A percentile compares a stretch with the other conserved stretches of the same genome.
These are phyloP conservation scores for Elaeis guineensis DNA, from an alignment of 176 grass and related monocot species.

Conservation along the genomic window DNA sequence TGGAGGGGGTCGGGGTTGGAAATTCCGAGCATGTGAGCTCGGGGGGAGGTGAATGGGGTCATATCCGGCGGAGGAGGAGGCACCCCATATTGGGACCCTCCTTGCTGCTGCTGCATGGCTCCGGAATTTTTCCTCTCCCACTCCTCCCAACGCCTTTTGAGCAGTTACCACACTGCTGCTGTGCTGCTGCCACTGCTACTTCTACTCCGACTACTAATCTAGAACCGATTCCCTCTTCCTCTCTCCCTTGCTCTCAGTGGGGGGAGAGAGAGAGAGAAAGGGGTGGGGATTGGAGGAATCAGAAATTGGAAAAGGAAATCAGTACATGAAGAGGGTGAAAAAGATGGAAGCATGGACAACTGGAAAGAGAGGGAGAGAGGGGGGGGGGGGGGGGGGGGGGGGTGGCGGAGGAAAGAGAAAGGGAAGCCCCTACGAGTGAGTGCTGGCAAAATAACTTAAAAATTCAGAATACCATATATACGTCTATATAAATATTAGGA, in stretches of 20 bases:
- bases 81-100: constrained; percentile 30
- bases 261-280: constrained; percentile 16
- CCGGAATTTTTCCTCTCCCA: no score
- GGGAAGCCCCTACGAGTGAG: neutral
- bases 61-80: constrained; percentile 39
- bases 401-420: constrained; percentile 16
- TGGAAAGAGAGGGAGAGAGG: constrained; percentile 30
- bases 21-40: no score
- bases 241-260: constrained; percentile 3
- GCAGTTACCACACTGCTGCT: no score
- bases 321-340: constrained; percentile 56
- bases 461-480: no score
- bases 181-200: constrained; percentile 31
- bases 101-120: constrained; percentile 5
- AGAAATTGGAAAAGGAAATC: constrained; percentile 41
- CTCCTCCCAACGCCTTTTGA: no score
- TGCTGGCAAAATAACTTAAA: no score
- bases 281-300: constrained; percentile 27
- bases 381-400: constrained; percentile 25
- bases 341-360: constrained; percentile 44
- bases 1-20: neutral
- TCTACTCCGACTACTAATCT: constrained; percentile 36
- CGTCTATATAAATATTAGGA: no score
- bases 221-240: neutral
- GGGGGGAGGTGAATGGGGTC: constrained; percentile 50